Evolutionary conservation across 495 filamentous ascomycete species (phyloP).

Genomic region (Aspergillus baeticus): DNA sequence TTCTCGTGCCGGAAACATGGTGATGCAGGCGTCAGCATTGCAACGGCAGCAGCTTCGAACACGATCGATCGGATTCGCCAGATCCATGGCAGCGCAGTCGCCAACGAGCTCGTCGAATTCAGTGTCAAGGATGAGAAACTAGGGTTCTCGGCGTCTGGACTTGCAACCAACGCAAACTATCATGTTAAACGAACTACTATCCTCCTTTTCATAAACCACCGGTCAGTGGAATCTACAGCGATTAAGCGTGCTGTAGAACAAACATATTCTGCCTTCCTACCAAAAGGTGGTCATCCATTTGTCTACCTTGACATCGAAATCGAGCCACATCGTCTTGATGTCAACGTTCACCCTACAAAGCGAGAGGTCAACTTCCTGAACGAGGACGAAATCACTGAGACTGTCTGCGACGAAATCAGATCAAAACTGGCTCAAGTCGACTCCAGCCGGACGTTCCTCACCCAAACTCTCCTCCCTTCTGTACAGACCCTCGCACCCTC

Average conservation of each 20-base stretch:
- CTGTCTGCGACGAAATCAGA: conserved; percentile 78
- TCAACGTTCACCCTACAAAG: conserved; percentile 98
- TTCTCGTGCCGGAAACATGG: conserved; percentile 98
- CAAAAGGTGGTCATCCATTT: conserved; percentile 94
- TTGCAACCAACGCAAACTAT: conserved; percentile 93
- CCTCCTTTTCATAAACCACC: conserved; percentile 95
- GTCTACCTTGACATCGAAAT: conserved; percentile 91
- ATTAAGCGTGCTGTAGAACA: conserved; percentile 91
- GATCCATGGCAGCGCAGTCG: conserved; percentile 81
- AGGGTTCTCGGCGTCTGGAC: conserved; percentile 79
- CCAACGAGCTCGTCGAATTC: conserved; percentile 86
- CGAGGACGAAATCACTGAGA: conserved; percentile 94
- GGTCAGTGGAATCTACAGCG: conserved; percentile 88
- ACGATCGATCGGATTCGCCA: conserved; percentile 83
- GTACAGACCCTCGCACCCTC: conserved; percentile 37
- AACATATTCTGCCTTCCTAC: conserved; percentile 85
- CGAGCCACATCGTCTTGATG: conserved; percentile 89
- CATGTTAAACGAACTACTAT: conserved; percentile 87
- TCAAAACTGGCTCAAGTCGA: conserved; percentile 83
- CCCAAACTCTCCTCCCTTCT: conserved; percentile 83
- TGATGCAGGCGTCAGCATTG: conserved; percentile 76
- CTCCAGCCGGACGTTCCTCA: conserved; percentile 90
- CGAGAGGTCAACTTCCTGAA: conserved; percentile 98
- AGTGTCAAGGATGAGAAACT: conserved; percentile 69
- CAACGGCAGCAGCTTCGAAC: conserved; percentile 68